Evolutionary conservation across 2,329 filamentous ascomycete genomes (phyloP), one percentile per base, ranked within the genome.

Genomic region (Allantophomopsis lycopodina): DNA sequence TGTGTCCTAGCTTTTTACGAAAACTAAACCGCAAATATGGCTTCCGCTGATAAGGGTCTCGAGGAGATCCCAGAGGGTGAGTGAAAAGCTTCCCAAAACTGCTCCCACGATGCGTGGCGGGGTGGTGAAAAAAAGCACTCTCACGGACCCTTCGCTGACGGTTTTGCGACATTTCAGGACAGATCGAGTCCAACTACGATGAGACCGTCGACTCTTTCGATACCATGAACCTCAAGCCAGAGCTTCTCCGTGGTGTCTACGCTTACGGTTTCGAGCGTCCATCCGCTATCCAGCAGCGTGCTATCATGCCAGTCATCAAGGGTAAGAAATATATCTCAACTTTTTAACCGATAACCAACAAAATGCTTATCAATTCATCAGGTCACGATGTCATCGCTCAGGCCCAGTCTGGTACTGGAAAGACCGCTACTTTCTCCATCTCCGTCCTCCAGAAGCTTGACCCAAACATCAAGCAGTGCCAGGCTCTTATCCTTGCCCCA

Each of bases 151-250:
- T 28, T 28, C 23, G 44, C 51, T 55, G 41, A 51, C 43, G 23
- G 44, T 39, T 45, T 38, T 44, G 46, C 43, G 38, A 38, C 32
- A 21, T 30, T 28, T 58, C 64, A 94, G 89, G 82, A 69, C 87
- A 94, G 73, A 98, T 98, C 76, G 93, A 98, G 78, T 94, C 88
- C 63, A 98, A 98, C 85, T 98, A 96, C 73, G 91, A 98, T 77
- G 88, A 96, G 78, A 88, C 89, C 60, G 89, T 91, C 68, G 93
- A 98, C 71, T 94, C 87, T 47, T 98, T 98, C 71, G 91, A 98
- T 69, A 76, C 88, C 58, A 98, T 98, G 91, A 81, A 79, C 70
- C 78, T 98, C 60, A 94, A 93, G 79, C 62, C 86, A 50, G 91
- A 98, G 75, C 83, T 98, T 60, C 86, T 98, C 62, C 87, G 91